Evolutionary conservation across 116 monocot genomes (phyloP), one percentile per base, ranked within the genome.

Genomic region (Zostera marina): DNA sequence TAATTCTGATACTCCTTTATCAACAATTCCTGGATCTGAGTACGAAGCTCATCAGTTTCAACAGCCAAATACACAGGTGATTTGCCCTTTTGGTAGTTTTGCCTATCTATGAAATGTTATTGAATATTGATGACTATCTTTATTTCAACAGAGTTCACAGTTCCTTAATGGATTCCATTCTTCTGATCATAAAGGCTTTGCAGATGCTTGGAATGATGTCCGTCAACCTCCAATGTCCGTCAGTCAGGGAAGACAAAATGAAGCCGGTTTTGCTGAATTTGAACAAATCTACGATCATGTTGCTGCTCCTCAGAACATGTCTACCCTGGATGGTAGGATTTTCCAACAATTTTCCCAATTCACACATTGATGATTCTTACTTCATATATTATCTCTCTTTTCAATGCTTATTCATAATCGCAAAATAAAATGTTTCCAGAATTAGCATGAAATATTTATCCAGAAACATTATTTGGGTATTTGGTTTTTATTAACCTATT

Each of bases 21-120:
- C 83, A 7, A 72, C 61, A 13, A 72, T 98, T 73, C 98, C 98
- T 11, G 98, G 98, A 38, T 80, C 85, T 68, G 98, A 79, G 66
- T 65, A 72, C 68, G 86, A 89, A 12, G 70, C 61, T 66, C 80
- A 76, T 55, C 82, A 80, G 58, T 74, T 71, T 68, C 81, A 72
- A 42, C 86, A 67, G 26, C 65, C 83, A 41, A 62, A 78, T 66
- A 57, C 62, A 42, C 80, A 74, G 76, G 90, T 88, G 64, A 26
- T 26, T 39, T 60, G 1, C 47, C 15, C 14, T 47, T 54, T 32
- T 7, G 9, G 23, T 19, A 8, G 19, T 54, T 0, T 12, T 52
- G 59, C 13, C 41, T 68, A 19, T 52, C 0, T 60, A 11, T 0
- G 25, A n/a, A 9, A 54, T 9, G 24, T 47, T 17, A 43, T 9